Conservation (phyloP, 148 eudicot species). For the Camellia japonica region DNA sequence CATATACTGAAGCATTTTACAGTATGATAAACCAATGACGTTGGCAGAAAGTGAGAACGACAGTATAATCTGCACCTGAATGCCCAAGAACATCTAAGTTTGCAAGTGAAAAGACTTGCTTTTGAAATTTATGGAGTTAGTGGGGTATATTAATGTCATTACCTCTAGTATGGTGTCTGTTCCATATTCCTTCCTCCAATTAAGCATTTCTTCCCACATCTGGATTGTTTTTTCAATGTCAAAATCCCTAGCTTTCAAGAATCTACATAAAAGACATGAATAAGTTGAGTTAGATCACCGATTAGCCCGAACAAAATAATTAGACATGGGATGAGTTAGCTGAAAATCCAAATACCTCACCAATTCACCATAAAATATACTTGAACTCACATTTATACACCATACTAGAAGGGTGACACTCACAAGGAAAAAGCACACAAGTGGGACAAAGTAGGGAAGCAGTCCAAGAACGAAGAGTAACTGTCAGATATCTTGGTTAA, state of each 20-base stretch:
- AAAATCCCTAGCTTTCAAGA: conserved; percentile 71
- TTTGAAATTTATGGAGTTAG: not conserved
- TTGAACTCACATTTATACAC: not conserved
- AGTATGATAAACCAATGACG: not conserved
- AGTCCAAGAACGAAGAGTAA: not conserved
- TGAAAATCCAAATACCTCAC: not conserved
- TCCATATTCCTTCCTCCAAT: conserved; percentile 73
- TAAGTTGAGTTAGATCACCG: not conserved
- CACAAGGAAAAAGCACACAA: not conserved
- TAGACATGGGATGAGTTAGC: not conserved
- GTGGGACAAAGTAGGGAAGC: not conserved
- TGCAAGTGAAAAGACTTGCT: not conserved
- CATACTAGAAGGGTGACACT: not conserved
- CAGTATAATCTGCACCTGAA: not conserved
- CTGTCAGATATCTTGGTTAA: not conserved
- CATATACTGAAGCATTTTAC: not conserved
- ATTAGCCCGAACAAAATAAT: not conserved
- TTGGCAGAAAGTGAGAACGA: not conserved
- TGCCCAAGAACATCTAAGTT: not conserved
- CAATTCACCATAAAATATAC: not conserved
- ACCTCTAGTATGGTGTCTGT: conserved; percentile 74
- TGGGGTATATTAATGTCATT: conserved; percentile 1
- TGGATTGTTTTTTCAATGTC: conserved; percentile 54
- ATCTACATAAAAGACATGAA: conserved; percentile 37
- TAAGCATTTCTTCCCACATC: conserved; percentile 91